Base-by-base conservation (phyloP, 148 eudicot genomes). In the Amaranthus hypochondriacus region DNA sequence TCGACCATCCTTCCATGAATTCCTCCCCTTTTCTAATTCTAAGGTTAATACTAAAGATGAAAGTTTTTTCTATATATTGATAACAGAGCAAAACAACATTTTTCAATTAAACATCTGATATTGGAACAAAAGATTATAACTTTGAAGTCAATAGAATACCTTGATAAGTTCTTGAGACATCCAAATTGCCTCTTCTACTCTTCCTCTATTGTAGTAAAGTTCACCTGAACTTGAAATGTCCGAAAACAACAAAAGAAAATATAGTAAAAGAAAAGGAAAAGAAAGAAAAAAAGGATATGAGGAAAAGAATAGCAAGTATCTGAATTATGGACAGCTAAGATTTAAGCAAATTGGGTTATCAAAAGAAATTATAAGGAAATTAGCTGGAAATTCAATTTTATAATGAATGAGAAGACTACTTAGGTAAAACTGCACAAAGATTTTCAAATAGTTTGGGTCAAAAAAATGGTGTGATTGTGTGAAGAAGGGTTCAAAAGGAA, bases 1-100 rank as follows among this genome's bases (percentile, higher is more conserved):
- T 67, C 10, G 83, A 84, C 81, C 89, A 86, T 66, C 55, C 79
- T 70, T 68, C 92, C 97, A 89, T 89, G 51, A 73, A 73, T 62
- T 56, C 11, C n/a, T 60, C 51, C 18, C 28, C 21, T 66, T 52
- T 43, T 14, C 4, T 65, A 8, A 71, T 5, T 47, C 39, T 57
- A 66, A 4, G n/a, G 56, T 39, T 49, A 55, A 61, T 48, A 55
- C 70, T 62, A 5, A 44, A 53, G 39, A 52, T 60, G 53, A 52
- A 50, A 56, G 44, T n/a, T 64, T 14, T 39, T 6, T 5, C 18
- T 5, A 21, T 48, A 8, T 28, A 77, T 50, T 18, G 48, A 63
- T 55, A 48, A 46, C 15, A 73, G 71, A 58, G 39, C 43, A 78
- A 78, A 53, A 62, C 73, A 75, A 51, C 73, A 72, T 53, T 58